phyloP scores from a whole-genome alignment of 768 basidiomycete genomes.

The Tylopilus rubrobrunneus region DNA sequence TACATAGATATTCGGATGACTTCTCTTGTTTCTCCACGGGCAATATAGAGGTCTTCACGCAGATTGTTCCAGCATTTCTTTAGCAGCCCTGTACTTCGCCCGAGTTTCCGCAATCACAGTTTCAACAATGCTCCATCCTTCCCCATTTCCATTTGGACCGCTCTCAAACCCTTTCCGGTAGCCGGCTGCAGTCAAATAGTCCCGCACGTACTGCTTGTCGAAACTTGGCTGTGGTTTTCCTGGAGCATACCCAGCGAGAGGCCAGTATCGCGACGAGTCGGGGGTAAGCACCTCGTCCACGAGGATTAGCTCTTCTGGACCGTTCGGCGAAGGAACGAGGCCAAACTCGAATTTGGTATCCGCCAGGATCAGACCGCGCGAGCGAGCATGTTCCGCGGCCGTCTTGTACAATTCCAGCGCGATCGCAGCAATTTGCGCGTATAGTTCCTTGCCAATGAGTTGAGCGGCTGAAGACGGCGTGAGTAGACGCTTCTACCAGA shows the following conservation, averaged over 20 bases:
- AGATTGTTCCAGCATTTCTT: slow-evolving; percentile 48
- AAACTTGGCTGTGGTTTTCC: slow-evolving; percentile 85
- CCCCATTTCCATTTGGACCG: slow-evolving; percentile 60
- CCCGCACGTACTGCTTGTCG: slow-evolving; percentile 94
- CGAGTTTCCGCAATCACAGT: slow-evolving; percentile 75
- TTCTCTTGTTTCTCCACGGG: neutral
- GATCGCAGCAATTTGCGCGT: slow-evolving; percentile 50
- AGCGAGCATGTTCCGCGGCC: slow-evolving; percentile 70
- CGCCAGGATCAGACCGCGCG: slow-evolving; percentile 85
- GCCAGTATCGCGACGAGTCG: slow-evolving; percentile 98
- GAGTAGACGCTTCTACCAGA: neutral
- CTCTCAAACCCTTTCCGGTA: slow-evolving; percentile 78
- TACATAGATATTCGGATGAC: slow-evolving; percentile 1
- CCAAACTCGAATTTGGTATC: slow-evolving; percentile 99
- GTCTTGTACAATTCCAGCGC: slow-evolving; percentile 66
- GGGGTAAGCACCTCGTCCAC: slow-evolving; percentile 98
- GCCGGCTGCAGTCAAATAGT: slow-evolving; percentile 75
- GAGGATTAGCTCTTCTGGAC: slow-evolving; percentile 61
- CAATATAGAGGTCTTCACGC: slow-evolving; percentile 9
- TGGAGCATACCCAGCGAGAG: slow-evolving; percentile 62
- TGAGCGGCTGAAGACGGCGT: slow-evolving; percentile 45
- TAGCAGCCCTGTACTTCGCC: slow-evolving; percentile 76
- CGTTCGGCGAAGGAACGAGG: slow-evolving; percentile 45
- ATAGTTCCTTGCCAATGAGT: slow-evolving; percentile 66
- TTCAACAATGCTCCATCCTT: slow-evolving; percentile 78